Evolutionary conservation across 768 basidiomycete genomes (phyloP).

Genomic region (Lepiota venenata): DNA sequence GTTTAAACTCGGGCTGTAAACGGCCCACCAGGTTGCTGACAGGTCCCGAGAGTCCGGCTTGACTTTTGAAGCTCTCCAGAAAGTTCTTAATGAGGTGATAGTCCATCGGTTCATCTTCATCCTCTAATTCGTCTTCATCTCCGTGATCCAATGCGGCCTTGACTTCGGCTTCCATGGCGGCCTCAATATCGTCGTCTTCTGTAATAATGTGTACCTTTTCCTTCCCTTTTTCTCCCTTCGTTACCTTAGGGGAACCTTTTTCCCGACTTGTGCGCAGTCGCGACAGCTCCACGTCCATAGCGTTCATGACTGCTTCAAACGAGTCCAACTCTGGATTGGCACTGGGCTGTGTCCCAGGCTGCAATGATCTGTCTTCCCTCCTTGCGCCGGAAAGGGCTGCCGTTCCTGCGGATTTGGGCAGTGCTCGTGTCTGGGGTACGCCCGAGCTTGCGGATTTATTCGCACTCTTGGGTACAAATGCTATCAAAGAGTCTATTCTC

Average conservation of each 20-base stretch:
- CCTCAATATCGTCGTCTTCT: conserved; percentile 56
- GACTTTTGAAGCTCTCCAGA: conserved; percentile 92
- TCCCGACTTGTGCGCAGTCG: conserved; percentile 28
- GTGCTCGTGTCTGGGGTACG: neutral
- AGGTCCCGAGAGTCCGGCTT: conserved; percentile 86
- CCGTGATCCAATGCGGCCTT: conserved; percentile 53
- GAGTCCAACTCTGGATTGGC: conserved; percentile 78
- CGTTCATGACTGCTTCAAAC: conserved; percentile 95
- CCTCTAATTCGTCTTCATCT: conserved; percentile 52
- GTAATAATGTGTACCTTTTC: conserved; percentile 32
- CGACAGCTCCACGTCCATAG: conserved; percentile 85
- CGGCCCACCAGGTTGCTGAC: conserved; percentile 88
- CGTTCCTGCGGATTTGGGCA: conserved; percentile 13
- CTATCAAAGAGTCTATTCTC: conserved; percentile 26
- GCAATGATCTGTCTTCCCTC: conserved; percentile 16
- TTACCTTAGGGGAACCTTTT: conserved; percentile 11
- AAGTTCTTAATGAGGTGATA: conserved; percentile 96
- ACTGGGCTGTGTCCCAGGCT: conserved; percentile 34
- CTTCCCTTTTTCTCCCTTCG: conserved; percentile 31
- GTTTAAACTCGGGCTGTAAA: conserved; percentile 67
- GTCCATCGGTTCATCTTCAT: conserved; percentile 56
- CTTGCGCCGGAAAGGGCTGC: neutral
- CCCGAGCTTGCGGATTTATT: conserved; percentile 14
- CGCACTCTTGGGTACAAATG: conserved; percentile 54
- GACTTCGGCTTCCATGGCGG: conserved; percentile 89